Conservation (phyloP, 192 early-diverging fungal genomes). For the Coemansia sp. region DNA sequence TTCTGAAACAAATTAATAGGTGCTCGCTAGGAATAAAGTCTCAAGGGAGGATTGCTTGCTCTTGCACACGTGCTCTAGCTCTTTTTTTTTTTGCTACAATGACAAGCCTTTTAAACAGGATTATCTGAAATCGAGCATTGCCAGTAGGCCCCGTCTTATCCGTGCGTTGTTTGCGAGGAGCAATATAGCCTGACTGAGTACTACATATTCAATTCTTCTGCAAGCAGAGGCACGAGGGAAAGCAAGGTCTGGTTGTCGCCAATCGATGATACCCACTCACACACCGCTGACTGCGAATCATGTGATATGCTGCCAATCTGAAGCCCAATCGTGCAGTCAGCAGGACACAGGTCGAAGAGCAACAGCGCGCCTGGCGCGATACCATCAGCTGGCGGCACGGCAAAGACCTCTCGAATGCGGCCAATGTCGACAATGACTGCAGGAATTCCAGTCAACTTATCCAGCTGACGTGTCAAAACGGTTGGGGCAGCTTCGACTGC, state of each 20-base stretch:
- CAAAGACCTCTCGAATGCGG: constrained; percentile 20
- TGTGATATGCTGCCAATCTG: background rate
- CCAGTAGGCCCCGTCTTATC: background rate
- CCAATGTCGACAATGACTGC: constrained; percentile 8
- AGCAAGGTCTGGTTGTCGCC: background rate
- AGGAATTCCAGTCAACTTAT: background rate
- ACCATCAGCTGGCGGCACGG: constrained; percentile 35
- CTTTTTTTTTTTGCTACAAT: background rate
- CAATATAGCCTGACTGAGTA: background rate
- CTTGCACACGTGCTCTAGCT: background rate
- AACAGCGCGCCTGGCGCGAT: constrained; percentile 19
- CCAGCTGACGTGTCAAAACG: background rate
- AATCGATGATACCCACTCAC: background rate
- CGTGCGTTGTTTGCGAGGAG: background rate
- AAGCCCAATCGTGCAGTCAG: background rate
- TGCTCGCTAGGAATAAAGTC: background rate
- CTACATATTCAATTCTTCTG: background rate
- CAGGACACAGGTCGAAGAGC: background rate
- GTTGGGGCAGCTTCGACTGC: background rate
- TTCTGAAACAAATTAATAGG: background rate
- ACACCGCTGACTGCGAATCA: background rate
- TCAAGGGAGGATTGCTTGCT: background rate
- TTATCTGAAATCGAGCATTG: background rate
- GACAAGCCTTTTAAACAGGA: background rate
- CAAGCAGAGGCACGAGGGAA: background rate